Evolutionary conservation across 2,329 filamentous ascomycete genomes (phyloP).

Genomic region (Ophiostoma ips): DNA sequence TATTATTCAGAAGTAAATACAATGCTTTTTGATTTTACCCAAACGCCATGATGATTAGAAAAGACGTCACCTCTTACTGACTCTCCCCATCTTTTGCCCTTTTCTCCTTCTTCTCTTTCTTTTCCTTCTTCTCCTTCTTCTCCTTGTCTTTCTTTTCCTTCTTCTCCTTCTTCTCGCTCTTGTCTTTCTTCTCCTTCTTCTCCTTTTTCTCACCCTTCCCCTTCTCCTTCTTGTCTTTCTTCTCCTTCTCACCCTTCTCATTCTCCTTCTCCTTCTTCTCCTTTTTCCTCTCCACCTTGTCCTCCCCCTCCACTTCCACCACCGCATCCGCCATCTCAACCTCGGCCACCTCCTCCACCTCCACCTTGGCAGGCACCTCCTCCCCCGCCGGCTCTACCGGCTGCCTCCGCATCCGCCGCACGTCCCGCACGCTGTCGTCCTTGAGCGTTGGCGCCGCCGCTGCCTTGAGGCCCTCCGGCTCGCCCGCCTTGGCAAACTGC

Average conservation of each 20-base stretch:
- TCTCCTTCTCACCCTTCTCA: not conserved
- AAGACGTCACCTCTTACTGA: not conserved
- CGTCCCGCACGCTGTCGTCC: conserved; percentile 1
- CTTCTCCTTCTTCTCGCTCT: conserved; percentile 1
- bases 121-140: not conserved
- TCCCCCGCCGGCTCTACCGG: not conserved
- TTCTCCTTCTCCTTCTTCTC: not conserved
- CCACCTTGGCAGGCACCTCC: not conserved
- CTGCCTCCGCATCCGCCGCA: conserved; percentile 1
- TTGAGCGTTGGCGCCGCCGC: conserved; percentile 23
- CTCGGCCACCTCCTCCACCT: not conserved
- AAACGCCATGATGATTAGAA: not conserved
- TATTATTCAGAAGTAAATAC: not conserved
- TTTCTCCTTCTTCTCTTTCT: conserved; percentile 1
- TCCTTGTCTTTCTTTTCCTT: conserved; percentile 5
- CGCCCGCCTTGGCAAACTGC: conserved; percentile 39
- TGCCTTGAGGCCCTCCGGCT: conserved; percentile 20
- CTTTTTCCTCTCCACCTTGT: not conserved
- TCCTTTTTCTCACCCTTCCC: not conserved
- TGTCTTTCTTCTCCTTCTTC: conserved; percentile 2
- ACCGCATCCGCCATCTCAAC: not conserved
- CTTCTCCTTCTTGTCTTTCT: not conserved
- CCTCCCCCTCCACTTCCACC: not conserved
- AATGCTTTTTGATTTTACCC: not conserved
- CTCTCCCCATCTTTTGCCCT: not conserved